Conservation (phyloP, 129 eudicot genomes). For the Silybum marianum region DNA sequence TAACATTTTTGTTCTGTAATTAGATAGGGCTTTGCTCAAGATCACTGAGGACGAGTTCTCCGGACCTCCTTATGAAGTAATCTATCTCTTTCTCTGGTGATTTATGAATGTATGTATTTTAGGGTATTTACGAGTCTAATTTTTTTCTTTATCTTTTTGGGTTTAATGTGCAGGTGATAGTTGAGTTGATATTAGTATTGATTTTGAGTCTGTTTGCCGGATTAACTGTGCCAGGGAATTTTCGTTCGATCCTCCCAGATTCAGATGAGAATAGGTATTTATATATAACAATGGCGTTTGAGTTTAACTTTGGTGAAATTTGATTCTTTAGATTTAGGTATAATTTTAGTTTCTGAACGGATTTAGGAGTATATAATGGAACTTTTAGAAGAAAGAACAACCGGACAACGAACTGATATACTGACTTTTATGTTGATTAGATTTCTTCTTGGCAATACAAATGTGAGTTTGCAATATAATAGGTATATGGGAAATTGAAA, state of each 20-base stretch:
- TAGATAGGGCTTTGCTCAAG: conserved; percentile 85
- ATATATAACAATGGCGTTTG: neutral
- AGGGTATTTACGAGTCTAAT: conserved; percentile 16
- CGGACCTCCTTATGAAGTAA: conserved; percentile 79
- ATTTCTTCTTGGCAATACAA: neutral
- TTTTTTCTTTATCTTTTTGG: neutral
- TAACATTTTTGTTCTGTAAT: conserved; percentile 8
- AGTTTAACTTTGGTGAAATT: neutral
- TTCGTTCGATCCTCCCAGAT: conserved; percentile 71
- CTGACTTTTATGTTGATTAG: neutral
- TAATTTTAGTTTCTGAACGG: neutral
- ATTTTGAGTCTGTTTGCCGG: conserved; percentile 88
- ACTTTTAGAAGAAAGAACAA: neutral
- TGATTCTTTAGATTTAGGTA: neutral
- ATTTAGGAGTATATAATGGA: conserved; percentile 7
- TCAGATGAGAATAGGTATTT: conserved; percentile 89
- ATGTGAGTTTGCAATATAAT: neutral
- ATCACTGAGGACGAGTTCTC: conserved; percentile 89
- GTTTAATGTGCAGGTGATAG: conserved; percentile 59
- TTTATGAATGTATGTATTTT: conserved; percentile 15
- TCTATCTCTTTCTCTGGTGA: neutral
- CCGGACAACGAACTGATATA: neutral
- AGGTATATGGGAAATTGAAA: neutral
- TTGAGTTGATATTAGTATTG: conserved; percentile 65
- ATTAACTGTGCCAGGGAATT: conserved; percentile 82